phyloP scores from a whole-genome alignment of 371 early-diverging fungal species.

The Zopfochytrium polystomum region DNA sequence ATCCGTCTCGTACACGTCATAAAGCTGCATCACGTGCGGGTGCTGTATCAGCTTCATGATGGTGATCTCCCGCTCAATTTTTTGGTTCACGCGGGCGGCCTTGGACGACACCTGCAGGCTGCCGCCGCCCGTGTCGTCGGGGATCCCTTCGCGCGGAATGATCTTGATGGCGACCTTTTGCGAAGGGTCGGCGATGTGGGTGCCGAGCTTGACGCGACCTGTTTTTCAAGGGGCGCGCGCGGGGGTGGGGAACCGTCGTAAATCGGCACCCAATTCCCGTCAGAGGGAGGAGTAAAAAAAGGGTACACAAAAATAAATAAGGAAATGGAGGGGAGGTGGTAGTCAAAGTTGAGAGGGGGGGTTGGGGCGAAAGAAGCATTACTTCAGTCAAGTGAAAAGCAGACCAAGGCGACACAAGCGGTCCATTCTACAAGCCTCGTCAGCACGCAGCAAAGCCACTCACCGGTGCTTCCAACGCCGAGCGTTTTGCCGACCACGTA shows the following conservation, averaged over 20 bases:
- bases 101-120: not conserved
- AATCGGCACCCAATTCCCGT: slow-evolving; percentile 2
- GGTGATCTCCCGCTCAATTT: slow-evolving; percentile 90
- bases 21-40: slow-evolving; percentile 81
- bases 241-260: not conserved
- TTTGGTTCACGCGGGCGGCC: slow-evolving; percentile 57
- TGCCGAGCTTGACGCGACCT: slow-evolving; percentile 79
- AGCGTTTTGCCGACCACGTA: slow-evolving; percentile 74
- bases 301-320: not conserved
- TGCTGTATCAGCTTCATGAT: slow-evolving; percentile 91
- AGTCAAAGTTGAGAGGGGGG: too few relatives aligned
- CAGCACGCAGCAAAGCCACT: slow-evolving; percentile 6
- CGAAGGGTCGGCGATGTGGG: slow-evolving; percentile 63
- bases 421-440: too few relatives aligned
- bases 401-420: too few relatives aligned
- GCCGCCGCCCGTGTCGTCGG: slow-evolving; percentile 7
- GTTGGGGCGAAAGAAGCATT: too few relatives aligned
- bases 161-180: slow-evolving; percentile 88
- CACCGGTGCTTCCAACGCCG: slow-evolving; percentile 82
- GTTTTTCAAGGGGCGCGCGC: not conserved
- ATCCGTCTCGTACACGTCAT: slow-evolving; percentile 87
- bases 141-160: slow-evolving; percentile 54
- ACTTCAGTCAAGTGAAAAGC: too few relatives aligned
- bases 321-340: too few relatives aligned
- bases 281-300: not conserved